A percentile compares a stretch with the other conserved stretches of the same genome.
These are phyloP conservation scores for Penicillium sp. DNA, from an alignment of 2,329 filamentous ascomycete genomes.

Conservation along the genomic window DNA sequence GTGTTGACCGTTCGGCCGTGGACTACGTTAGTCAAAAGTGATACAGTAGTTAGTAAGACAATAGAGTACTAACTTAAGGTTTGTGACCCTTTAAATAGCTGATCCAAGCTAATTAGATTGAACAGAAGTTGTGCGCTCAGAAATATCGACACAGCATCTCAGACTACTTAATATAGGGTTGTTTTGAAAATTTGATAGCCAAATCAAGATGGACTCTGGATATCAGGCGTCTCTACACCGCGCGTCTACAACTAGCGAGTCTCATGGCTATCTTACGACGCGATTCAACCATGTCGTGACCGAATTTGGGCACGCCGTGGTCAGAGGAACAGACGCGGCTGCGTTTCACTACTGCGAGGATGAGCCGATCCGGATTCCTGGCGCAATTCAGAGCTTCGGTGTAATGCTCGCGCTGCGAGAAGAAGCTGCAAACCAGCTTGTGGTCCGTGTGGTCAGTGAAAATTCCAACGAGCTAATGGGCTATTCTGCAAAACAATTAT, in stretches of 20 bases:
- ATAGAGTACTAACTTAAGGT: background rate
- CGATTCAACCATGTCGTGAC: background rate
- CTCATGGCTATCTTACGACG: background rate
- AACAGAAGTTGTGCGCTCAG: background rate
- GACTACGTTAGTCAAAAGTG: too few species aligned
- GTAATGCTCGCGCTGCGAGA: background rate
- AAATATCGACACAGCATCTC: background rate
- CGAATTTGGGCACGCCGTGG: background rate
- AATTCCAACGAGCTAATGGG: background rate
- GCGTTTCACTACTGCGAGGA: background rate
- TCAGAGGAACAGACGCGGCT: background rate
- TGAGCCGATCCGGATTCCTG: background rate
- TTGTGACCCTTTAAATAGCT: background rate
- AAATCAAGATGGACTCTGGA: background rate
- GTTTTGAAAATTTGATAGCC: background rate
- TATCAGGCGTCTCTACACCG: background rate
- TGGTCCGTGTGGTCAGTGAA: background rate
- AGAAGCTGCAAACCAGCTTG: background rate
- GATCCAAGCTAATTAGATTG: background rate
- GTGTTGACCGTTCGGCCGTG: too few species aligned
- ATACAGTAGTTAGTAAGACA: too few species aligned
- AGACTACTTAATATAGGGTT: background rate
- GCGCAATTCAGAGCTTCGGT: background rate
- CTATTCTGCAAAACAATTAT: background rate
- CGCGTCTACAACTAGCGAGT: background rate